phyloP scores from a whole-genome alignment of 2,329 filamentous ascomycete genomes.

The Chaetoscypha palmicola region DNA sequence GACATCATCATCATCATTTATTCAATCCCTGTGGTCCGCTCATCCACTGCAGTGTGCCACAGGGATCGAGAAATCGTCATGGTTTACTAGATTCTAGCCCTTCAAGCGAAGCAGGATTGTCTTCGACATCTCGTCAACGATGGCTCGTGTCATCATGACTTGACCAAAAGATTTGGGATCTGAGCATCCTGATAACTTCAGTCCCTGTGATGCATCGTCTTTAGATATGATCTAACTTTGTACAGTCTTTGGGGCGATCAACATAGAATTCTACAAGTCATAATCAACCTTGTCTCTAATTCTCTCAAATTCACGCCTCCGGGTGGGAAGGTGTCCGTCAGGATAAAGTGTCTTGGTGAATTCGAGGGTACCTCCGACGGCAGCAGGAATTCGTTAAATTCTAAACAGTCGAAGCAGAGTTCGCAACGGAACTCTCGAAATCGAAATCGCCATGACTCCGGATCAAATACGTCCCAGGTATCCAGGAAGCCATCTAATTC shows the following conservation, averaged over 20 bases:
- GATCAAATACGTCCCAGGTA: conserved; percentile 40
- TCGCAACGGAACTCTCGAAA: conserved; percentile 21
- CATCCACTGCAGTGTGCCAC: too few relatives aligned
- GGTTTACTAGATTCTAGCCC: too few relatives aligned
- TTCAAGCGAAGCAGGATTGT: too few relatives aligned
- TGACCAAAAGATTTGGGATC: neutral
- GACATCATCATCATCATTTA: too few relatives aligned
- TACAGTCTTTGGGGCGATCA: conserved; percentile 77
- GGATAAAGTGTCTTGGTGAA: conserved; percentile 67
- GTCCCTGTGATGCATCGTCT: neutral
- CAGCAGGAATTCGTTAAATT: conserved; percentile 26
- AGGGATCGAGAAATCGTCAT: too few relatives aligned
- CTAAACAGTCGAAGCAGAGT: conserved; percentile 20
- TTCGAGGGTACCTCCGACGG: conserved; percentile 21
- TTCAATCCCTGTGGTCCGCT: too few relatives aligned
- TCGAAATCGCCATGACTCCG: conserved; percentile 24
- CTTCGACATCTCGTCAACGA: too few relatives aligned
- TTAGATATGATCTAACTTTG: neutral
- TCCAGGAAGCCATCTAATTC: conserved; percentile 35
- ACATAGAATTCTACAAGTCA: conserved; percentile 82
- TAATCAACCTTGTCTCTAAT: conserved; percentile 90
- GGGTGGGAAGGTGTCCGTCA: conserved; percentile 67
- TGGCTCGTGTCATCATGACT: too few relatives aligned
- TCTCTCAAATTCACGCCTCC: conserved; percentile 83
- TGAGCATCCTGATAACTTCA: neutral